phyloP scores from a whole-genome alignment of 1,284 basidiomycete species.

The Phenoliferia sp. region DNA sequence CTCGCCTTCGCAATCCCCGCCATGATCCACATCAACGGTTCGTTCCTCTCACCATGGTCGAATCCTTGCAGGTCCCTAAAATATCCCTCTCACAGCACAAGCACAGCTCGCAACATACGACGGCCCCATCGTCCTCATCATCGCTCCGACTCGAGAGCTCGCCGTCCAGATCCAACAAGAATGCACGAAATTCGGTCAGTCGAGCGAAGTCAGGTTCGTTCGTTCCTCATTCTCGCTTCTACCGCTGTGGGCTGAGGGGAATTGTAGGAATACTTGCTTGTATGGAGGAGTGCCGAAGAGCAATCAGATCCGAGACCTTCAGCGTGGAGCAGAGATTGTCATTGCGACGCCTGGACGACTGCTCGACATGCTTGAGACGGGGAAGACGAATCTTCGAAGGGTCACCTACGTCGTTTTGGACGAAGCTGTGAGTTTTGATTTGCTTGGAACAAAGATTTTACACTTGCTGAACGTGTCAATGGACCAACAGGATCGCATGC shows the following conservation, averaged over 20 bases:
- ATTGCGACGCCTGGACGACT: slow-evolving; percentile 98
- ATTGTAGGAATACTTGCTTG: slow-evolving; percentile 56
- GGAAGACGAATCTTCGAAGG: slow-evolving; percentile 91
- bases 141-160: slow-evolving; percentile 43
- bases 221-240: neutral
- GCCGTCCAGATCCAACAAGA: slow-evolving; percentile 44
- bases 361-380: slow-evolving; percentile 96
- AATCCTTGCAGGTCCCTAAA: slow-evolving; percentile 20
- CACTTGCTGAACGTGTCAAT: neutral
- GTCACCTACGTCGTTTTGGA: slow-evolving; percentile 97
- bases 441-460: too few relatives aligned
- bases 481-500: slow-evolving; percentile 75
- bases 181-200: slow-evolving; percentile 41
- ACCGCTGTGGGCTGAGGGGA: neutral
- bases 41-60: slow-evolving; percentile 39
- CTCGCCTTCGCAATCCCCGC: slow-evolving; percentile 93
- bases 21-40: slow-evolving; percentile 67
- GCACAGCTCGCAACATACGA: slow-evolving; percentile 41
- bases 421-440: slow-evolving; percentile 64
- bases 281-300: slow-evolving; percentile 99
- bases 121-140: slow-evolving; percentile 42
- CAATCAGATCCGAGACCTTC: slow-evolving; percentile 86
- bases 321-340: slow-evolving; percentile 93
- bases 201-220: slow-evolving; percentile 7
- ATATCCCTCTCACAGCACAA: slow-evolving; percentile 59